Percentiles rank a stretch among this genome's conserved stretches.
Conservation (phyloP, 441 rosid species). For the Sinapis alba region DNA sequence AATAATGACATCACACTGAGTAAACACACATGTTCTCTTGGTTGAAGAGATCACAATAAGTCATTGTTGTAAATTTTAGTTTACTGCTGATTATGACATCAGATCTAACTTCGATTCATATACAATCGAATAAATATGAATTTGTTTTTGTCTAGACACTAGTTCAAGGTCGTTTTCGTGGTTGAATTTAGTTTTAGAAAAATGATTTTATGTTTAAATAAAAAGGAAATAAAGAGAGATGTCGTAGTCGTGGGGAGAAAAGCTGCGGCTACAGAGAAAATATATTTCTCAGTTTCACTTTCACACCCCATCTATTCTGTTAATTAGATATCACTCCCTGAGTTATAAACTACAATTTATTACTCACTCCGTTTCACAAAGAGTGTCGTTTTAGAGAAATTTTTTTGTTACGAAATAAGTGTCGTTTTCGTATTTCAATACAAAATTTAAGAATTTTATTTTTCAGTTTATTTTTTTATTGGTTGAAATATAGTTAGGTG, state of each 20-base stretch:
- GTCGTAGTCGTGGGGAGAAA: not conserved
- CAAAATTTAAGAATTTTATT: no score
- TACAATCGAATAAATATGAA: conserved; percentile 7
- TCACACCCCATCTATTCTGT: not conserved
- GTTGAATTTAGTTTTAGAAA: not conserved
- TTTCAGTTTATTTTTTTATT: no score
- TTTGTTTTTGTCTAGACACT: not conserved
- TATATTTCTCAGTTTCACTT: not conserved
- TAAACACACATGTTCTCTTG: not conserved
- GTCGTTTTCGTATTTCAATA: no score
- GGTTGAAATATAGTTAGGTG: no score
- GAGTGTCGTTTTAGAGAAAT: no score
- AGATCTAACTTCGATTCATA: not conserved
- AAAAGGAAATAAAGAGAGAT: not conserved
- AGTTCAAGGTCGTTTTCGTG: not conserved
- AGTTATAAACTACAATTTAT: not conserved
- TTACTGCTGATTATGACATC: conserved; percentile 12
- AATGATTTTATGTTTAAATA: not conserved
- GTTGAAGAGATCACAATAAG: not conserved
- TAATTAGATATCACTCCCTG: not conserved
- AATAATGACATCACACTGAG: not conserved
- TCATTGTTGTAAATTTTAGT: not conserved
- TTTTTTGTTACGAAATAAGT: no score
- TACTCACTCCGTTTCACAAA: no score
- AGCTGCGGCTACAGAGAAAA: not conserved